Percentiles rank a stretch among this genome's conserved stretches.
Evolutionary conservation across 768 basidiomycete species (phyloP).

Genomic region (Tylopilus intermedius): DNA sequence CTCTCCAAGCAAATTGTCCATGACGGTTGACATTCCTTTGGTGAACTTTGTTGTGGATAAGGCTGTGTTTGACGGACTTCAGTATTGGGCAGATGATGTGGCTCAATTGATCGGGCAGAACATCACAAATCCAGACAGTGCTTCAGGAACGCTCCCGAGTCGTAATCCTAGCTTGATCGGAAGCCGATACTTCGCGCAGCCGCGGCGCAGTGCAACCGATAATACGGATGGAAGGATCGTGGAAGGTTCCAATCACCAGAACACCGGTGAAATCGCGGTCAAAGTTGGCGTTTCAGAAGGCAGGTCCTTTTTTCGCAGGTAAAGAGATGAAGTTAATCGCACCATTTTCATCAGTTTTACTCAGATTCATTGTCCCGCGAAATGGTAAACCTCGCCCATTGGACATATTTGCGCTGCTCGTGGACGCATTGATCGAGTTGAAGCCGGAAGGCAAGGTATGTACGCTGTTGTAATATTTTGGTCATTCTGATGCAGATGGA

Average conservation of each 20-base stretch:
- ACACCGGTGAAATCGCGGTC: slow-evolving; percentile 41
- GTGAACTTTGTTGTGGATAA: slow-evolving; percentile 62
- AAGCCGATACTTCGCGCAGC: slow-evolving; percentile 65
- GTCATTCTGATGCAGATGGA: slow-evolving; percentile 5
- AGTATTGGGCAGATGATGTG: slow-evolving; percentile 85
- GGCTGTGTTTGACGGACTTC: slow-evolving; percentile 63
- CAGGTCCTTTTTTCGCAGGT: slow-evolving; percentile 2
- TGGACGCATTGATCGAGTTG: slow-evolving; percentile 59
- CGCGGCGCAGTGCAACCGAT: slow-evolving; percentile 35
- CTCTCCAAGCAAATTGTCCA: slow-evolving; percentile 8
- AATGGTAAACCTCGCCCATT: slow-evolving; percentile 42
- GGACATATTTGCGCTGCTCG: slow-evolving; percentile 54
- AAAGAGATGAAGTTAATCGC: background rate
- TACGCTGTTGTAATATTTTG: background rate
- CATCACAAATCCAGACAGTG: slow-evolving; percentile 16
- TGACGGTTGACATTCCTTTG: slow-evolving; percentile 51
- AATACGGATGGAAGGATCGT: slow-evolving; percentile 38
- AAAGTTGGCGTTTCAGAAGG: slow-evolving; percentile 49
- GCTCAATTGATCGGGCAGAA: slow-evolving; percentile 62
- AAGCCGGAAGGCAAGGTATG: slow-evolving; percentile 68
- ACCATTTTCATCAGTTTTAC: slow-evolving; percentile 25
- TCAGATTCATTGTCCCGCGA: slow-evolving; percentile 51
- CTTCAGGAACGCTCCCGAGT: slow-evolving; percentile 35
- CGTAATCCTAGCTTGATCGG: slow-evolving; percentile 68
- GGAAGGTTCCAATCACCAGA: slow-evolving; percentile 17